These are phyloP conservation scores for Colletotrichum sp. DNA, from an alignment of 2,329 filamentous ascomycete genomes.

Conservation along the genomic window DNA sequence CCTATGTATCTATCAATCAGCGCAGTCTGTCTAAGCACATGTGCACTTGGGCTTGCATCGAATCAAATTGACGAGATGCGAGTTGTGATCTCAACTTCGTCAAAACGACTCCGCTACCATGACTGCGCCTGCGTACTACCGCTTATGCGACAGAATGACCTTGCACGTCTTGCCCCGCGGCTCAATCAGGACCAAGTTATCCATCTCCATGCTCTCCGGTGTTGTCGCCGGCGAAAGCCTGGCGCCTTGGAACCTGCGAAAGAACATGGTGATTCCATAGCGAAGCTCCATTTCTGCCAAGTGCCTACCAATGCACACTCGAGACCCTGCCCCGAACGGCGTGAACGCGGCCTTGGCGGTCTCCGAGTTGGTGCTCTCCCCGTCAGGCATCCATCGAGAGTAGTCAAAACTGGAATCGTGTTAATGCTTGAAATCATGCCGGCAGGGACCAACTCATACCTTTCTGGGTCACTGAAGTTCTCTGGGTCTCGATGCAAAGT, in stretches of 20 bases:
- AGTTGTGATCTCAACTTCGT: neutral
- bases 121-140: no score
- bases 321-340: constrained; percentile 56
- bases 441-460: neutral
- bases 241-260: constrained; percentile 47
- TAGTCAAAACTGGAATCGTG: neutral
- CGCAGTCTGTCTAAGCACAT: accelerated
- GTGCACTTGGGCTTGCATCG: no score
- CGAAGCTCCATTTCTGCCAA: constrained; percentile 62
- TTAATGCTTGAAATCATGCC: neutral
- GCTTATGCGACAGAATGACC: neutral
- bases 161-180: neutral
- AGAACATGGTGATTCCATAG: constrained; percentile 56
- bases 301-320: constrained; percentile 59
- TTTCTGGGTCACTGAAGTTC: constrained; percentile 45
- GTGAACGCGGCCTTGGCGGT: constrained; percentile 53
- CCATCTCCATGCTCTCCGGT: neutral
- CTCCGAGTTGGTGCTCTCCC: neutral
- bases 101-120: accelerated
- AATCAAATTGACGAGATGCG: accelerated
- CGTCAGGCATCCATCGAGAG: constrained; percentile 22
- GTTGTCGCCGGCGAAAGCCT: constrained; percentile 27
- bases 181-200: neutral
- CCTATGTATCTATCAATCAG: neutral
- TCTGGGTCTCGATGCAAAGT: constrained; percentile 47